Base-by-base conservation (phyloP, 345 rosid species). In the Gossypium raimondii region DNA sequence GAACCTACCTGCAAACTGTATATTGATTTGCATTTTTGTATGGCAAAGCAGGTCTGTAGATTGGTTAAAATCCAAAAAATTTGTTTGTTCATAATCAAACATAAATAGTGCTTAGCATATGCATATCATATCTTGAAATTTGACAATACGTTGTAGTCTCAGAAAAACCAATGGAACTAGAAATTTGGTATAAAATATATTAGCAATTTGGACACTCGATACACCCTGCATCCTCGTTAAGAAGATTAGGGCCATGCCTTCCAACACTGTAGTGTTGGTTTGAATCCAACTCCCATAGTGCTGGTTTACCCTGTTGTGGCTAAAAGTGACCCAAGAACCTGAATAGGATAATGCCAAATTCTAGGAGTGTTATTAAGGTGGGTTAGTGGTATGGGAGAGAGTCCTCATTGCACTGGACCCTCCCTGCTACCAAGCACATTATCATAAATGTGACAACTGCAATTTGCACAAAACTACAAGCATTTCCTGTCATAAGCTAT, bases 231-330 rank as follows among this genome's bases (percentile, higher is more conserved):
- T 66, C 82, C 72, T 85, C 92, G 9, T 80, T 78, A 58, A 78
- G 74, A 51, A 78, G 61, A 81, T 63, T 75, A 58, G 87, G 77
- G 73, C 81, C 75, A 72, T 74, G 86, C 74, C 83, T 87, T 67
- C 92, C 88, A 67, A 85, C 82, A 68, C 64, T 79, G 75, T 84
- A 80, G 71, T 90, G 89, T 78, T 91, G 99, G 72, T 92, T 94
- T 10, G 93, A 89, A 81, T 83, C 87, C 75, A 90, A 70, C 69
- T 93, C 98, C 99, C 99, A 96, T 29, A 96, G 81, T 17, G 97
- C 92, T 57, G 98, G 90, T 81, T 88, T 93, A 69, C 90, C 94
- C 76, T 70, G 84, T 20, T 20, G 22, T 20, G 22, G 22, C 22
- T 20, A 1, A 20, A 20, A 20, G 22, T 20, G 22, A 20, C 22